Conservation (phyloP, 192 early-diverging fungal species). For the Backusella liffmaniae region DNA sequence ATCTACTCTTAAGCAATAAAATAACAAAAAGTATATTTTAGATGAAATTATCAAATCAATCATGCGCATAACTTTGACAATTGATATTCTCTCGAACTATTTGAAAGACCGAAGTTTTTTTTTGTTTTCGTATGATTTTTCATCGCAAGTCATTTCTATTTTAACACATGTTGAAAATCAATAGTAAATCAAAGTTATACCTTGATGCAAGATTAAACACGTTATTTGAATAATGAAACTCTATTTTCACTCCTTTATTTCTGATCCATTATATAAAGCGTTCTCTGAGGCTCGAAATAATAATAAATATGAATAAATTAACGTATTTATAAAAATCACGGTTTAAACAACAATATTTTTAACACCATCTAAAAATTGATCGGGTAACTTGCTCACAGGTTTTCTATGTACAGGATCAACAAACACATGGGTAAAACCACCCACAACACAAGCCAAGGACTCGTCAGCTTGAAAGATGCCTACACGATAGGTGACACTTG, state of each 20-base stretch:
- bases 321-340: neutral
- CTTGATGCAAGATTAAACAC: neutral
- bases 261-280: neutral
- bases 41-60: neutral
- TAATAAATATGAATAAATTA: neutral
- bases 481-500: conserved; percentile 50
- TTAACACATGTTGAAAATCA: neutral
- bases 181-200: neutral
- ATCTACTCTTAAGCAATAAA: neutral
- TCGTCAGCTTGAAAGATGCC: conserved; percentile 51
- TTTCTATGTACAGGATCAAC: conserved; percentile 39
- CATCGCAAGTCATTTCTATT: too few species aligned
- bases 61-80: neutral
- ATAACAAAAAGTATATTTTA: neutral
- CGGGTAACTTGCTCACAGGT: conserved; percentile 32
- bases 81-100: neutral
- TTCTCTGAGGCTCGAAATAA: neutral
- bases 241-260: neutral
- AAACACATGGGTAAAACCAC: conserved; percentile 53
- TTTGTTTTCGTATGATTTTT: neutral
- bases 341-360: neutral
- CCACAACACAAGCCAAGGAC: conserved; percentile 35
- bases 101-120: neutral
- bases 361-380: conserved; percentile 18
- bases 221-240: neutral